These are phyloP conservation scores for Coprinopsis sp. DNA, from an alignment of 768 basidiomycete species.

Conservation along the genomic window DNA sequence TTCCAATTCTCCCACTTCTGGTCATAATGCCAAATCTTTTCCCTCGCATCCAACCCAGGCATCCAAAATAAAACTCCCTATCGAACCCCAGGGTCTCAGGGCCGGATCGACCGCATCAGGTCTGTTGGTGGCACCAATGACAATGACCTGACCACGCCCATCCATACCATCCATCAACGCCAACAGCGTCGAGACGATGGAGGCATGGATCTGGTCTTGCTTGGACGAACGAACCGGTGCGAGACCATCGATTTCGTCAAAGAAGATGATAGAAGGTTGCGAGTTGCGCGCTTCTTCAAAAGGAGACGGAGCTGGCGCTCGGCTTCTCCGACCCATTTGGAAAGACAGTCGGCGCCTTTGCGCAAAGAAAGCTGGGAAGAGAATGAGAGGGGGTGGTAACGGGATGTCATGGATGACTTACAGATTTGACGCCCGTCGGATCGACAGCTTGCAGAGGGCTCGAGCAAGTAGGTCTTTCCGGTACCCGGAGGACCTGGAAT, in stretches of 20 bases:
- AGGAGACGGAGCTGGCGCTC: constrained; percentile 91
- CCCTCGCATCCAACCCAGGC: constrained; percentile 77
- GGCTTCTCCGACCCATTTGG: constrained; percentile 99
- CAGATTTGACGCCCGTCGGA: constrained; percentile 84
- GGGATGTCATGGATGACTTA: constrained; percentile 35
- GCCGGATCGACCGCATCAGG: constrained; percentile 99
- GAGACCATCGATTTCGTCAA: constrained; percentile 98
- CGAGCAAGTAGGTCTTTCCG: constrained; percentile 94
- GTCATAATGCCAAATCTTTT: constrained; percentile 91
- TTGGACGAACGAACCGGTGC: constrained; percentile 98
- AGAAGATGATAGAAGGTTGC: constrained; percentile 98
- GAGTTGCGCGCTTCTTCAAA: constrained; percentile 93
- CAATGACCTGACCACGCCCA: constrained; percentile 92
- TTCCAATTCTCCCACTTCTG: constrained; percentile 85
- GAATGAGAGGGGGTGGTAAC: not conserved
- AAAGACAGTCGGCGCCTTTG: constrained; percentile 95
- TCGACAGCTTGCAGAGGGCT: constrained; percentile 84
- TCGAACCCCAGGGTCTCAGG: constrained; percentile 93
- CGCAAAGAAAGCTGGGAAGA: constrained; percentile 90
- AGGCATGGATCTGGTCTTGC: constrained; percentile 98
- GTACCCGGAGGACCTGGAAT: constrained; percentile 99
- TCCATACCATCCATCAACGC: constrained; percentile 99
- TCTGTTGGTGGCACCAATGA: constrained; percentile 96
- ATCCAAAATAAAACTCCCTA: constrained; percentile 94
- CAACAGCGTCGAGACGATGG: constrained; percentile 91